Conservation (phyloP, 371 early-diverging fungal genomes). For the Parasitella parasitica region DNA sequence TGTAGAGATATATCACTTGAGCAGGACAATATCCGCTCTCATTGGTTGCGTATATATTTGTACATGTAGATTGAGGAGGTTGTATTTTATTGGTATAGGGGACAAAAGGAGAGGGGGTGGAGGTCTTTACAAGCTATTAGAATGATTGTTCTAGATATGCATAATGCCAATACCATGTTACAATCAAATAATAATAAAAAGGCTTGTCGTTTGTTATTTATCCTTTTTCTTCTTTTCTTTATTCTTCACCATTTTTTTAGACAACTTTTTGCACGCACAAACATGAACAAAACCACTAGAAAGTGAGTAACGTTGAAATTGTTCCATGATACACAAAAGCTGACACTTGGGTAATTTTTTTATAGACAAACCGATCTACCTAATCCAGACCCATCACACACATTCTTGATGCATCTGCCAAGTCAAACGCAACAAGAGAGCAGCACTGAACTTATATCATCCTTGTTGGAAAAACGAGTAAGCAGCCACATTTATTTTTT, state of each 20-base stretch:
- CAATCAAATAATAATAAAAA: slow-evolving; percentile 45
- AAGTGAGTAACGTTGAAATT: too few relatives aligned
- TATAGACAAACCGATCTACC: too few relatives aligned
- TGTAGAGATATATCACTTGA: background rate
- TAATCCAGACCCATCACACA: too few relatives aligned
- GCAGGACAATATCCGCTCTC: background rate
- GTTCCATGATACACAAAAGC: background rate
- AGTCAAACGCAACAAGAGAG: too few relatives aligned
- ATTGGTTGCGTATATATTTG: background rate
- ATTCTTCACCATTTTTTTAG: too few relatives aligned
- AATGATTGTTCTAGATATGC: background rate
- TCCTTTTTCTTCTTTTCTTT: background rate
- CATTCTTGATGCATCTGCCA: too few relatives aligned
- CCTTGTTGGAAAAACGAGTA: too few relatives aligned
- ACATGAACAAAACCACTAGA: too few relatives aligned
- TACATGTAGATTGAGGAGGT: background rate
- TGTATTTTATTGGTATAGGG: background rate
- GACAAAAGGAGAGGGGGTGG: background rate
- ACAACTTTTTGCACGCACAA: too few relatives aligned
- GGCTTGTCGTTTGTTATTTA: slow-evolving; percentile 25
- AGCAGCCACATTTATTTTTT: slow-evolving; percentile 27
- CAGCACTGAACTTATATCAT: too few relatives aligned
- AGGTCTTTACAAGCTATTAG: background rate
- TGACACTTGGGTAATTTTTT: background rate
- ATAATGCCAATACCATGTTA: slow-evolving; percentile 23